phyloP scores from a whole-genome alignment of 148 eudicot species.

The Chenopodium quinoa region DNA sequence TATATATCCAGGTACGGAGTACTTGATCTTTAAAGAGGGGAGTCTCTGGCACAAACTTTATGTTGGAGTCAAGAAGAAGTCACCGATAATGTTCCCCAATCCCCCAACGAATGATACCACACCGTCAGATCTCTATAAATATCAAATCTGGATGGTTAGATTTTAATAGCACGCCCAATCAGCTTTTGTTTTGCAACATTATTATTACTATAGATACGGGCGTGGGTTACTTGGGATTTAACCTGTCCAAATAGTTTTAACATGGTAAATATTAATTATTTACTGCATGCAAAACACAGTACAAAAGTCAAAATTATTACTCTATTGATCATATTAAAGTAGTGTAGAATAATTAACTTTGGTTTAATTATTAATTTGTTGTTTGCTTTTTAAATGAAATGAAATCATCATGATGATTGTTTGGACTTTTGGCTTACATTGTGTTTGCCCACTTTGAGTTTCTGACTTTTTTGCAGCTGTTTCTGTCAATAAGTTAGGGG shows the following conservation, averaged over 20 bases:
- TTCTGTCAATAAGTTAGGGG: background rate
- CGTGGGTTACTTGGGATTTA: slow-evolving; percentile 27
- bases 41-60: background rate
- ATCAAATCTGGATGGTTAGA: slow-evolving; percentile 2
- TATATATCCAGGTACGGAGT: too few species aligned
- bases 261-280: background rate
- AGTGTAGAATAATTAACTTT: too few species aligned
- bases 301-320: background rate
- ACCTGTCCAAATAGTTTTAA: background rate
- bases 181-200: slow-evolving; percentile 23
- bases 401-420: slow-evolving; percentile 1
- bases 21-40: too few species aligned
- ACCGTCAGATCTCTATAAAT: background rate
- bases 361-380: background rate
- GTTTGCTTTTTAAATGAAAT: background rate
- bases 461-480: background rate
- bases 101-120: slow-evolving; percentile 11
- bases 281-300: background rate
- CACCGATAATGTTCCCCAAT: slow-evolving; percentile 20
- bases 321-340: background rate
- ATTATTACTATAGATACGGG: slow-evolving; percentile 27
- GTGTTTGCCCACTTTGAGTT: background rate
- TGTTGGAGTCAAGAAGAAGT: background rate
- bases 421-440: slow-evolving; percentile 2
- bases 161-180: slow-evolving; percentile 22